Evolutionary conservation across 352 stramenopile species (phyloP).

Genomic region (Phytophthora sp.): DNA sequence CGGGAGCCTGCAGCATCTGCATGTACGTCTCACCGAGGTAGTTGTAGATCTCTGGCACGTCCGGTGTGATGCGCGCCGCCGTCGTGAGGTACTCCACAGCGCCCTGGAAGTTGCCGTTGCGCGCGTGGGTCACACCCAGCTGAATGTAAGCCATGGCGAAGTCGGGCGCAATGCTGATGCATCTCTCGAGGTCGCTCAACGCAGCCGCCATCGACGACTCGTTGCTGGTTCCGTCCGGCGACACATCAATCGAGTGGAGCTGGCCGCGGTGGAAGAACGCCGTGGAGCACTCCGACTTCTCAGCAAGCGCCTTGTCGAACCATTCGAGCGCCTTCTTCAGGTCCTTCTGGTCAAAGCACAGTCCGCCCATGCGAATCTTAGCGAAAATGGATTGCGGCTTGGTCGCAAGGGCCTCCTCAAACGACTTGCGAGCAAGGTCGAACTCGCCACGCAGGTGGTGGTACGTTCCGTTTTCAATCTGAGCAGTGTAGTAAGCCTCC

Average conservation of each 20-base stretch:
- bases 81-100: constrained; percentile 72
- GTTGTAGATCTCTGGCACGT: constrained; percentile 86
- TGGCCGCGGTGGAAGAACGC: constrained; percentile 86
- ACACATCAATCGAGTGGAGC: constrained; percentile 80
- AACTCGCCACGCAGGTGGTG: constrained; percentile 82
- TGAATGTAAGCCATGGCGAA: constrained; percentile 89
- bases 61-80: constrained; percentile 67
- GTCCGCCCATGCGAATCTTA: constrained; percentile 83
- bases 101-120: constrained; percentile 74
- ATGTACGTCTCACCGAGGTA: constrained; percentile 90
- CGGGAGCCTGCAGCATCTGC: constrained; percentile 74
- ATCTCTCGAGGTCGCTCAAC: constrained; percentile 72
- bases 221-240: constrained; percentile 53
- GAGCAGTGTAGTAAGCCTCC: constrained; percentile 71
- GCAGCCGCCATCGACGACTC: constrained; percentile 61
- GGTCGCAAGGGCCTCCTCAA: constrained; percentile 60
- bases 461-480: constrained; percentile 81
- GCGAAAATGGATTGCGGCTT: constrained; percentile 82
- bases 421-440: constrained; percentile 64
- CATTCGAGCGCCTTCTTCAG: constrained; percentile 71
- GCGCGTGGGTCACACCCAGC: constrained; percentile 75
- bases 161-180: constrained; percentile 70
- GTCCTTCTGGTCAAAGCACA: constrained; percentile 87
- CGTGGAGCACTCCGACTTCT: constrained; percentile 73
- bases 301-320: constrained; percentile 75